Evolutionary conservation across 768 basidiomycete species (phyloP).

Genomic region (Amanita rubescens): DNA sequence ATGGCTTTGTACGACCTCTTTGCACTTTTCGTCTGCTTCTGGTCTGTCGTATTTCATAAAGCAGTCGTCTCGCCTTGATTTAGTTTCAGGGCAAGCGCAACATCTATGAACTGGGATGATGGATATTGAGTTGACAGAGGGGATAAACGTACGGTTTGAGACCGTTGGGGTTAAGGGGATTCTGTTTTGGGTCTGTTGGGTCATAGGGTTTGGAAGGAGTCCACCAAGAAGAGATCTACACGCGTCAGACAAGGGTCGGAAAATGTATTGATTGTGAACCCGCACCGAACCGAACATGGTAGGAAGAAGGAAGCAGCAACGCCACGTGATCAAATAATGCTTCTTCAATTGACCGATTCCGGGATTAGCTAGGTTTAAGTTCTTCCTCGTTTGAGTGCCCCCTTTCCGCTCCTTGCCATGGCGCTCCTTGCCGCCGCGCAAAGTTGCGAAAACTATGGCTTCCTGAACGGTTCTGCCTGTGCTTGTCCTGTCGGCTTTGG

Average conservation of each 20-base stretch:
- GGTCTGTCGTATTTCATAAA: constrained; percentile 68
- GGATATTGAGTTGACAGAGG: neutral
- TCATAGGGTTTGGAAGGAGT: constrained; percentile 49
- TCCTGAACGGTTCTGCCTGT: constrained; percentile 49
- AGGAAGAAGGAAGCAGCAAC: neutral
- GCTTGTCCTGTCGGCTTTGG: constrained; percentile 80
- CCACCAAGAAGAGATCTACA: constrained; percentile 51
- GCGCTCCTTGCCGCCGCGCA: constrained; percentile 23
- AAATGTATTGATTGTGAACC: neutral
- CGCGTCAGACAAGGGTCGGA: neutral
- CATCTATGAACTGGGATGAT: constrained; percentile 47
- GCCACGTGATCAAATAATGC: too few relatives aligned
- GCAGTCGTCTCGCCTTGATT: constrained; percentile 88
- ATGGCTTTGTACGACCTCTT: constrained; percentile 70
- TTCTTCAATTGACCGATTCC: too few relatives aligned
- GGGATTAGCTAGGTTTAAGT: too few relatives aligned
- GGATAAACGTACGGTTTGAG: constrained; percentile 74
- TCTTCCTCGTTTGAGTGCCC: neutral
- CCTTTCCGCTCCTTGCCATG: neutral
- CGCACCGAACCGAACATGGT: constrained; percentile 38
- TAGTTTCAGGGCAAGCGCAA: constrained; percentile 93
- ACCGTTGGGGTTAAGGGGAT: constrained; percentile 90
- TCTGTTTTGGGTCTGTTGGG: constrained; percentile 71
- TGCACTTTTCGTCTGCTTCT: constrained; percentile 73
- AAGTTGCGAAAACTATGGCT: constrained; percentile 67